These are phyloP conservation scores for Lithocarpus polystachyus DNA, from an alignment of 306 rosid genomes.

Conservation along the genomic window DNA sequence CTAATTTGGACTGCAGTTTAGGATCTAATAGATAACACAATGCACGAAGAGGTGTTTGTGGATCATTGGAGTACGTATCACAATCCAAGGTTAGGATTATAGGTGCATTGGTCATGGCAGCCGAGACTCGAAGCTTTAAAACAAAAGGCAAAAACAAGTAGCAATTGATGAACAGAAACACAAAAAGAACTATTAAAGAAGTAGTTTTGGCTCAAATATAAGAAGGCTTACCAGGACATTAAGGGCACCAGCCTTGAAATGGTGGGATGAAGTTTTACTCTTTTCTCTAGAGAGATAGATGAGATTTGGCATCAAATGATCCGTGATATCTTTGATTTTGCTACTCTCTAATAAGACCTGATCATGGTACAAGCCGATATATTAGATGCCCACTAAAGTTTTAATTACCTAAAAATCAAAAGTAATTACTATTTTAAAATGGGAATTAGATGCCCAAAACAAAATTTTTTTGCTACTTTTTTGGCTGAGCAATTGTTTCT, in stretches of 20 bases:
- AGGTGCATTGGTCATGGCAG: conserved; percentile 45
- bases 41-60: conserved; percentile 26
- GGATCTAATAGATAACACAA: conserved; percentile 39
- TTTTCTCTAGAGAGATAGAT: conserved; percentile 45
- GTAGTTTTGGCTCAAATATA: background rate
- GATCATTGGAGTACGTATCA: conserved; percentile 45
- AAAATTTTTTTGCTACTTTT: too few relatives aligned
- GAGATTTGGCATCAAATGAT: conserved; percentile 36
- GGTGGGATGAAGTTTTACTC: conserved; percentile 23
- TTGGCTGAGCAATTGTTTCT: too few relatives aligned
- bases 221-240: conserved; percentile 33
- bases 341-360: conserved; percentile 33
- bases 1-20: background rate
- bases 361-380: background rate
- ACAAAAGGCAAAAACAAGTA: background rate
- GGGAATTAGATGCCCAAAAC: too few relatives aligned
- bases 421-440: too few relatives aligned
- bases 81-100: conserved; percentile 37
- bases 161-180: background rate
- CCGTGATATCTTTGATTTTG: conserved; percentile 22
- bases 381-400: too few relatives aligned
- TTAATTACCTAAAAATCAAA: too few relatives aligned
- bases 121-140: conserved; percentile 47
- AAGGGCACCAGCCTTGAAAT: conserved; percentile 57
- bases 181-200: background rate